A percentile compares a stretch with the other conserved stretches of the same genome.
Evolutionary conservation across 495 filamentous ascomycete species (phyloP).

Genomic region (Xylaria castorea): DNA sequence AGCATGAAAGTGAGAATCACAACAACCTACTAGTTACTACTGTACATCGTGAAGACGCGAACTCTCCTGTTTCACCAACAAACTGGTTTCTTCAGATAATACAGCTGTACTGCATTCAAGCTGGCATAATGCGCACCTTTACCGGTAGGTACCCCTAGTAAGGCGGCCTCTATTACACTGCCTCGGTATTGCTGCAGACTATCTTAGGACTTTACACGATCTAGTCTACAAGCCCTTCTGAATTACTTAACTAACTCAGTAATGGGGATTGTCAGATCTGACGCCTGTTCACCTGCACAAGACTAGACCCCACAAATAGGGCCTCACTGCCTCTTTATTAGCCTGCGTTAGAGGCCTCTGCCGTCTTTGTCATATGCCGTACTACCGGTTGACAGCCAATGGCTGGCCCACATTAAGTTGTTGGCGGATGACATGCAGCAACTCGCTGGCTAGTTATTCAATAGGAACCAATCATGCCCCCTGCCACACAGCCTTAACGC

Average conservation of each 20-base stretch:
- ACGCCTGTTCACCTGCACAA: not conserved
- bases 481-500: slow-evolving; percentile 4
- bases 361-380: slow-evolving; percentile 14
- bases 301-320: not conserved
- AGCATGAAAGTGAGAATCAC: not conserved
- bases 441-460: not conserved
- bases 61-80: not conserved
- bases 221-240: not conserved
- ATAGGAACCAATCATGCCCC: slow-evolving; percentile 1
- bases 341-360: not conserved
- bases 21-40: not conserved
- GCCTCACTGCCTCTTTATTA: not conserved
- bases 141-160: not conserved
- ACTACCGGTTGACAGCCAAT: not conserved
- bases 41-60: not conserved
- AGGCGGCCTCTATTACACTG: not conserved
- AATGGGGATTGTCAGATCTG: not conserved
- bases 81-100: not conserved
- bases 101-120: not conserved
- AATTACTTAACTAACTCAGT: not conserved
- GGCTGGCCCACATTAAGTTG: not conserved
- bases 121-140: not conserved
- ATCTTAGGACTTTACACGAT: not conserved
- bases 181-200: not conserved
- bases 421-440: slow-evolving; percentile 10